A percentile compares a stretch with the other conserved stretches of the same genome.
phyloP scores from a whole-genome alignment of 1,139 yeast species.

The Debaryomycetaceae sp. region DNA sequence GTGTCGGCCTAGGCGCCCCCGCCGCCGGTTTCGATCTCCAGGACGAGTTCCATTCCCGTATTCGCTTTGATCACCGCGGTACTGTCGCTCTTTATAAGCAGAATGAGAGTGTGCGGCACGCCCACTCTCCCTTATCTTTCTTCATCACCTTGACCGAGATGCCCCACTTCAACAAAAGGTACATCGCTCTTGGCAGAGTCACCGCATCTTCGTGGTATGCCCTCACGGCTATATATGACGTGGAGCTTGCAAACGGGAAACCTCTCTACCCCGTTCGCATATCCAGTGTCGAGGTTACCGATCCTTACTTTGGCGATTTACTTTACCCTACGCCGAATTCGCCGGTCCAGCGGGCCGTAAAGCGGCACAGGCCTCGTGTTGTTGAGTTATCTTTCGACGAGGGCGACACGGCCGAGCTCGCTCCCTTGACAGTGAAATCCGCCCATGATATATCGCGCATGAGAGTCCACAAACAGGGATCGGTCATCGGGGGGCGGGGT shows the following conservation, averaged over 20 bases:
- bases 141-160: slow-evolving; percentile 42
- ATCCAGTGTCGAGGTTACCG: slow-evolving; percentile 26
- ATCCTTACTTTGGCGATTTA: slow-evolving; percentile 43
- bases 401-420: slow-evolving; percentile 22
- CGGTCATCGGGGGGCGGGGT: slow-evolving; percentile 1
- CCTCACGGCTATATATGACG: slow-evolving; percentile 39
- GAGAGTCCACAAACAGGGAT: slow-evolving; percentile 1
- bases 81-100: slow-evolving; percentile 39
- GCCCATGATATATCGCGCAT: slow-evolving; percentile 27
- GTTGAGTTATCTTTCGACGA: slow-evolving; percentile 10
- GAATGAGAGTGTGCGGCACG: slow-evolving; percentile 11
- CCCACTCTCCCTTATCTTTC: slow-evolving; percentile 35
- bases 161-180: slow-evolving; percentile 34
- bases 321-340: slow-evolving; percentile 4
- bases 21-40: slow-evolving; percentile 9
- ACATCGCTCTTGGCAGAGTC: slow-evolving; percentile 53
- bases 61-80: slow-evolving; percentile 46
- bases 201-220: slow-evolving; percentile 50
- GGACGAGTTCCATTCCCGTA: slow-evolving; percentile 46
- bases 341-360: slow-evolving; percentile 8
- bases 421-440: slow-evolving; percentile 32
- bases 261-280: slow-evolving; percentile 47
- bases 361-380: slow-evolving; percentile 9
- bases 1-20: slow-evolving; percentile 5
- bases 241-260: slow-evolving; percentile 33